Evolutionary conservation across 805 yeast genomes (phyloP), one percentile per base, ranked within the genome.

Genomic region (Saccharomyces eubayanus): DNA sequence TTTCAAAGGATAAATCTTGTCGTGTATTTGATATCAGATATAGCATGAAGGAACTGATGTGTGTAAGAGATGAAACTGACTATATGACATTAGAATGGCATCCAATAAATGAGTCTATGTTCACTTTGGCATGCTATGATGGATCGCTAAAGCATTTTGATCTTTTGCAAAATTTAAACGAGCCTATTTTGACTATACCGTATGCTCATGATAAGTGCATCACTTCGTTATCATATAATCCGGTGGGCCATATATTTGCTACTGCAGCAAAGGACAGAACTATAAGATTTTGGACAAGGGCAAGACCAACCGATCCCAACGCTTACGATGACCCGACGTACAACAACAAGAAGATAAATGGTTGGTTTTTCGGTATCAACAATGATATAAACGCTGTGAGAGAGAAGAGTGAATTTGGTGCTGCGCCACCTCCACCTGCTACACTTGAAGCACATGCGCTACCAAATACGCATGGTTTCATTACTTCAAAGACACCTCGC

Each of bases 221-320:
- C 51, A 90, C 92, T 70, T 82, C 96, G 3, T 69, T 94, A 53
- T 92, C 91, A 56, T 94, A 90, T 66, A 97, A 91, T 70, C 98
- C 98, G 2, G 74, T 87, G 62, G 99, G 99, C 3, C 97, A 94
- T 70, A 74, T 92, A 50, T 73, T 94, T 36, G 84, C 95, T 53
- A 83, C 97, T 6, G 98, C 97, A 0, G 92, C 97, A 20, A 89
- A 94, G 54, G 99, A 94, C 69, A 81, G 94, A 65, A 83, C 95
- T 5, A 88, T 96, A 27, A 73, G 97, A 53, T 88, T 95, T 71
- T 94, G 99, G 99, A 83, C 91, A 30, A 77, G 99, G 51, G 86
- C 96, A 1, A 77, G 96, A 65, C 97, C 97, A 1, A 85, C 84
- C 60, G 99, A 94, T 72, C 86, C 89, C 0, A 80, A 79, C 64